Conservation (phyloP, 768 basidiomycete genomes). For the Rhodotorula diobovata region DNA sequence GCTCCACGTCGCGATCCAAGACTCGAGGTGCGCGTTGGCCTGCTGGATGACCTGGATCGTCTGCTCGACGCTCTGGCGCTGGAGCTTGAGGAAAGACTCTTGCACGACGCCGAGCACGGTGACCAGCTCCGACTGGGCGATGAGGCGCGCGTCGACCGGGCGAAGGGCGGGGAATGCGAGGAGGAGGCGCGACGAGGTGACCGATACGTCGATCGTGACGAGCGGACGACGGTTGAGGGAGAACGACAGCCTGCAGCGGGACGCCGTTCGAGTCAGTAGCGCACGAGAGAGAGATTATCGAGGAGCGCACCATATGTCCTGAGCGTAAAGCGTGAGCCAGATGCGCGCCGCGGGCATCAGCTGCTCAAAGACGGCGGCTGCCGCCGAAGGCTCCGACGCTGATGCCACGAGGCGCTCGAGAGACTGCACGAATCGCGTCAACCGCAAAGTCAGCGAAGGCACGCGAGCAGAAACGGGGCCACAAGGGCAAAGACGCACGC, state of each 20-base stretch:
- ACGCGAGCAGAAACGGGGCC: too few species aligned
- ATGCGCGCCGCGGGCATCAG: slow-evolving; percentile 24
- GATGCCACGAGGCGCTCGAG: slow-evolving; percentile 21
- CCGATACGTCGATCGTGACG: slow-evolving; percentile 35
- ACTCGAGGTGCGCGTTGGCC: slow-evolving; percentile 24
- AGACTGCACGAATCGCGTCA: background rate
- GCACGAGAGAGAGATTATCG: background rate
- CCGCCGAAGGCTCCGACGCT: slow-evolving; percentile 5
- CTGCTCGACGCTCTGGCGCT: slow-evolving; percentile 9
- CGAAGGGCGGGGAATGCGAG: slow-evolving; percentile 30
- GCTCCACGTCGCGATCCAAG: slow-evolving; percentile 31
- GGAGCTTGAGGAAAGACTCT: slow-evolving; percentile 34
- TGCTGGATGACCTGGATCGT: slow-evolving; percentile 26
- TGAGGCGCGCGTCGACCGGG: slow-evolving; percentile 32
- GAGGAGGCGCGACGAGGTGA: slow-evolving; percentile 27
- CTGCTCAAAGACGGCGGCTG: slow-evolving; percentile 16
- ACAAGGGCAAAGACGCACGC: background rate
- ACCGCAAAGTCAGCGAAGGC: too few species aligned
- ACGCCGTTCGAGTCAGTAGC: too few species aligned
- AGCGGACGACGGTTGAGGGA: slow-evolving; percentile 31
- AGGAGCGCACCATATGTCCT: slow-evolving; percentile 26
- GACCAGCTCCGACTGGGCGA: slow-evolving; percentile 35
- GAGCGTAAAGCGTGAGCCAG: slow-evolving; percentile 27
- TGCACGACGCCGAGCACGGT: slow-evolving; percentile 33
- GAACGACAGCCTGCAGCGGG: slow-evolving; percentile 22